A percentile compares a stretch with the other conserved stretches of the same genome.
Conservation (phyloP, 768 basidiomycete genomes). For the Termitomyces titanicus region DNA sequence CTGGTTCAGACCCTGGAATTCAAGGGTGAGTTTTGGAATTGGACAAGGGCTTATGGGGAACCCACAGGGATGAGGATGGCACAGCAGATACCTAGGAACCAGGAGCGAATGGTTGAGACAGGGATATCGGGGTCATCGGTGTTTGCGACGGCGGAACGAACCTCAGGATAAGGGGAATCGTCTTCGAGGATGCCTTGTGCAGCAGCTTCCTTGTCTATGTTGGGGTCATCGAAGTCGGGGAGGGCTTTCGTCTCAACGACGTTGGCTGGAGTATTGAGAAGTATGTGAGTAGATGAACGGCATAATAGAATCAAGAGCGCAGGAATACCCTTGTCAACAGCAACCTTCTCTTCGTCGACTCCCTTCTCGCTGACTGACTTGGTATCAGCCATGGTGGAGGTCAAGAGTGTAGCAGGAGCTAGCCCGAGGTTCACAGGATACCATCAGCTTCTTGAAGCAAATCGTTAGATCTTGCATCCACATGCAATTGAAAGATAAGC, state of each 20-base stretch:
- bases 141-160: slow-evolving; percentile 65
- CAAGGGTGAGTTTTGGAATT: background rate
- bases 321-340: slow-evolving; percentile 13
- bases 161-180: slow-evolving; percentile 73
- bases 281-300: background rate
- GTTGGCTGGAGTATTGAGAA: slow-evolving; percentile 17
- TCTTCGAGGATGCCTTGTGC: slow-evolving; percentile 46
- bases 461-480: slow-evolving; percentile 5
- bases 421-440: slow-evolving; percentile 14
- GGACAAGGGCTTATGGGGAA: background rate
- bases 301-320: background rate
- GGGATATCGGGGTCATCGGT: slow-evolving; percentile 67
- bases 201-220: slow-evolving; percentile 46
- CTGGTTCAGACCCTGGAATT: slow-evolving; percentile 53
- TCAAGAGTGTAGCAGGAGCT: slow-evolving; percentile 22
- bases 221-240: slow-evolving; percentile 51
- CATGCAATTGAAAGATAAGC: slow-evolving; percentile 19
- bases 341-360: slow-evolving; percentile 5
- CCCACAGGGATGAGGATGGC: slow-evolving; percentile 57
- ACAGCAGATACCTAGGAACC: slow-evolving; percentile 70
- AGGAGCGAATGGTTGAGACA: slow-evolving; percentile 61
- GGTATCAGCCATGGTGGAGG: slow-evolving; percentile 29
- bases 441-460: slow-evolving; percentile 25
- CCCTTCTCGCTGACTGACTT: slow-evolving; percentile 32
- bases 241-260: slow-evolving; percentile 22